These are phyloP conservation scores for Pyrenochaeta sp. DNA, from an alignment of 2,329 filamentous ascomycete genomes.

Conservation along the genomic window DNA sequence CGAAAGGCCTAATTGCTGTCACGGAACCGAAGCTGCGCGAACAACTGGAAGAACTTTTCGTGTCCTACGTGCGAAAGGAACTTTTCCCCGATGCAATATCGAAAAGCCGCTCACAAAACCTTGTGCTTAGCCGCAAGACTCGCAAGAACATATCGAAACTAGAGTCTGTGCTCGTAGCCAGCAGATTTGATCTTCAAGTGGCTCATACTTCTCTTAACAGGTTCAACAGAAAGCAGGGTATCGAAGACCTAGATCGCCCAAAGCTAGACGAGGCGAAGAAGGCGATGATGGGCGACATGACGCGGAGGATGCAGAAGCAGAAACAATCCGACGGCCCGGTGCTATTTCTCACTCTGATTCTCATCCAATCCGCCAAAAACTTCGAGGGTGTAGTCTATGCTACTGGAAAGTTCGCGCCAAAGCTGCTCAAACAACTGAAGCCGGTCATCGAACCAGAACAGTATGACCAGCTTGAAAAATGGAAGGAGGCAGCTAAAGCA, in stretches of 20 bases:
- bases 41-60: conserved; percentile 44
- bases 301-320: conserved; percentile 43
- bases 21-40: conserved; percentile 39
- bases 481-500: conserved; percentile 49
- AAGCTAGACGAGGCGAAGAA: conserved; percentile 30
- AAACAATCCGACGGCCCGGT: conserved; percentile 43
- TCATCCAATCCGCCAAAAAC: conserved; percentile 42
- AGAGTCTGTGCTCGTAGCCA: conserved; percentile 25
- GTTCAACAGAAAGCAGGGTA: conserved; percentile 44
- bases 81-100: conserved; percentile 41
- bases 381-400: conserved; percentile 48
- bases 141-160: conserved; percentile 41
- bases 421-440: conserved; percentile 48
- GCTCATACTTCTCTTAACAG: conserved; percentile 33
- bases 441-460: conserved; percentile 22
- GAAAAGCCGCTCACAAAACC: conserved; percentile 39
- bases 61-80: conserved; percentile 40
- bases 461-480: conserved; percentile 41
- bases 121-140: conserved; percentile 41
- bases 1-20: conserved; percentile 28
- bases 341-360: conserved; percentile 46
- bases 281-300: conserved; percentile 40
- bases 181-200: conserved; percentile 15
- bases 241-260: conserved; percentile 12
- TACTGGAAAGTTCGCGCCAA: conserved; percentile 51